Evolutionary conservation across 2,329 filamentous ascomycete species (phyloP).

Genomic region (Fusarium subtropicale): DNA sequence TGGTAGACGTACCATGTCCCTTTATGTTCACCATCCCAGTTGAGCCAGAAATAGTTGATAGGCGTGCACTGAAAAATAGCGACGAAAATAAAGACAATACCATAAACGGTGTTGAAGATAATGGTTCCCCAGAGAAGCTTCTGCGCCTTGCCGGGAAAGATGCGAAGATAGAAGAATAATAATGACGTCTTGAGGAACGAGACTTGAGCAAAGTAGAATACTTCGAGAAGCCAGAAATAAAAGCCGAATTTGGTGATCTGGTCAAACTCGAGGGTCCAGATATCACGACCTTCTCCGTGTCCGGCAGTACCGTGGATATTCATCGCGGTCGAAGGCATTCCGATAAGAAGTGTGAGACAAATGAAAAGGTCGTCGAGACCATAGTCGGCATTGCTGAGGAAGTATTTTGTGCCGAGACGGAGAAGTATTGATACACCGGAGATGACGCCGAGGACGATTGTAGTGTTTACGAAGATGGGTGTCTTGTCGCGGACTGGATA

Average conservation of each 20-base stretch:
- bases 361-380: slow-evolving; percentile 50
- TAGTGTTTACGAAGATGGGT: slow-evolving; percentile 23
- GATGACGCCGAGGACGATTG: slow-evolving; percentile 47
- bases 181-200: slow-evolving; percentile 56
- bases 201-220: slow-evolving; percentile 55
- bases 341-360: slow-evolving; percentile 35
- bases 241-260: slow-evolving; percentile 43
- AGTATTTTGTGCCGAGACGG: slow-evolving; percentile 50
- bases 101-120: slow-evolving; percentile 48
- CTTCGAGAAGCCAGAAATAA: slow-evolving; percentile 51
- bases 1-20: slow-evolving; percentile 52
- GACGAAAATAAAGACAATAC: slow-evolving; percentile 50
- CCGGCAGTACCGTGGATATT: slow-evolving; percentile 40
- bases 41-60: slow-evolving; percentile 55
- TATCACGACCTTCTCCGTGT: slow-evolving; percentile 50
- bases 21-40: slow-evolving; percentile 55
- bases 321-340: slow-evolving; percentile 42
- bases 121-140: slow-evolving; percentile 51
- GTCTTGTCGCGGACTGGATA: slow-evolving; percentile 26
- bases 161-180: slow-evolving; percentile 56
- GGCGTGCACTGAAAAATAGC: slow-evolving; percentile 56
- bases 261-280: slow-evolving; percentile 49
- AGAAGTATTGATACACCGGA: slow-evolving; percentile 51
- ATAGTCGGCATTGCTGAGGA: slow-evolving; percentile 45
- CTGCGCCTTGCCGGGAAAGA: slow-evolving; percentile 51